Conservation (phyloP, 352 stramenopile species). For the Phytophthora sp. region DNA sequence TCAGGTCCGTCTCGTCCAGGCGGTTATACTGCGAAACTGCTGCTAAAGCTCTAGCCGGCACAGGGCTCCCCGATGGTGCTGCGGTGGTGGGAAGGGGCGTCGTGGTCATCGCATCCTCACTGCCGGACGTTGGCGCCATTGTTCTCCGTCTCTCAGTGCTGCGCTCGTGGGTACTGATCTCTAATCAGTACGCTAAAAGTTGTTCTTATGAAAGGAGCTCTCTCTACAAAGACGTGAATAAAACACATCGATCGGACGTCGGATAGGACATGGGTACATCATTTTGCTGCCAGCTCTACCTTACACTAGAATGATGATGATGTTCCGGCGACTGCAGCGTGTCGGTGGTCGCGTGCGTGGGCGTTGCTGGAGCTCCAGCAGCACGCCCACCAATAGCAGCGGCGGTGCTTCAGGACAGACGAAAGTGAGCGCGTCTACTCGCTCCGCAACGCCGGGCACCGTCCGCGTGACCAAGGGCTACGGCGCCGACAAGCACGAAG, state of each 20-base stretch:
- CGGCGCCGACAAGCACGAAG: conserved; percentile 41
- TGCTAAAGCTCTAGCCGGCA: conserved; percentile 25
- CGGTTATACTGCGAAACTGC: conserved; percentile 54
- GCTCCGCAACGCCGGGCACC: conserved; percentile 36
- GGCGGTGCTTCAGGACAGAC: not conserved
- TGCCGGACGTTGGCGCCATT: too few species aligned
- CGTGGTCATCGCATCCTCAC: too few species aligned
- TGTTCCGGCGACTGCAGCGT: conserved; percentile 23
- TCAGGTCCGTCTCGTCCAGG: conserved; percentile 64
- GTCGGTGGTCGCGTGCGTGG: conserved; percentile 13
- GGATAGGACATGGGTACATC: conserved; percentile 9
- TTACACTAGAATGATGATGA: conserved; percentile 1
- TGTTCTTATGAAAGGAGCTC: not conserved
- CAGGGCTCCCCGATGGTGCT: not conserved
- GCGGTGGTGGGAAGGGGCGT: too few species aligned
- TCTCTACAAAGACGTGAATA: not conserved
- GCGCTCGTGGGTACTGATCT: too few species aligned
- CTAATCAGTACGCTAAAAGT: too few species aligned
- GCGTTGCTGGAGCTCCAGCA: conserved; percentile 37
- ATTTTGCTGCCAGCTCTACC: conserved; percentile 1
- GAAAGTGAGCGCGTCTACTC: conserved; percentile 7
- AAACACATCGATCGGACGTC: too few species aligned
- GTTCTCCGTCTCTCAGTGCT: too few species aligned
- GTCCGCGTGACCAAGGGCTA: conserved; percentile 46
- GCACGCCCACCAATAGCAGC: not conserved